Conservation (phyloP, 257 asterid species). For the Nicotiana obtusifolia region DNA sequence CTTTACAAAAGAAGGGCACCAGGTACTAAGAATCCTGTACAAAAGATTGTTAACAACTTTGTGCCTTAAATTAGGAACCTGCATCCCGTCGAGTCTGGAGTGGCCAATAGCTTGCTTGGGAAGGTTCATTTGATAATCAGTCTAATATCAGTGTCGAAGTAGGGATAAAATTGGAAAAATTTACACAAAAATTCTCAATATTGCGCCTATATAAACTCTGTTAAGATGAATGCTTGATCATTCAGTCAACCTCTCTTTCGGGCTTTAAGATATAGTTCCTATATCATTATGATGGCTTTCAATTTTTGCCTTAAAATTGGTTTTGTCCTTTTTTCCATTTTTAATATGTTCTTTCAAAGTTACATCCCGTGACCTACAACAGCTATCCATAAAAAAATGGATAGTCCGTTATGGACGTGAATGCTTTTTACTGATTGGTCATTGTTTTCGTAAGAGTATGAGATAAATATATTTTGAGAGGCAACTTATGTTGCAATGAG, state of each 20-base stretch:
- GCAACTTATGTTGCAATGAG: no score
- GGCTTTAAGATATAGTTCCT: neutral
- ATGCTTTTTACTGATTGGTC: neutral
- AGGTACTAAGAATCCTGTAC: no score
- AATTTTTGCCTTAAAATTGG: neutral
- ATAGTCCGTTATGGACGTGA: conserved; percentile 23
- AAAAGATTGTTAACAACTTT: no score
- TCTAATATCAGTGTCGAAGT: neutral
- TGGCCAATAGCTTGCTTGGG: no score
- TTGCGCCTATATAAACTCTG: neutral
- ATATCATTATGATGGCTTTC: neutral
- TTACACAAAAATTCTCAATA: neutral
- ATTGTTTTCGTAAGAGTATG: no score
- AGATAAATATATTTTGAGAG: no score
- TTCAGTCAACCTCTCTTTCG: neutral
- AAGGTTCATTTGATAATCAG: neutral
- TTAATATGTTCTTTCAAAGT: conserved; percentile 6
- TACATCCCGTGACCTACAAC: conserved; percentile 11
- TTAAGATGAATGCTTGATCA: neutral
- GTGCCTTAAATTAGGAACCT: no score
- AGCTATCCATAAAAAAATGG: conserved; percentile 27
- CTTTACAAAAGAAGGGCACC: no score
- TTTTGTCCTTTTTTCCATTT: conserved; percentile 5
- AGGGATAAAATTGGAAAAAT: neutral
- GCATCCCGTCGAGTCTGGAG: no score